A percentile compares a stretch with the other conserved stretches of the same genome.
Conservation (phyloP, 139 green algal genomes). For the Micractinium conductrix region DNA sequence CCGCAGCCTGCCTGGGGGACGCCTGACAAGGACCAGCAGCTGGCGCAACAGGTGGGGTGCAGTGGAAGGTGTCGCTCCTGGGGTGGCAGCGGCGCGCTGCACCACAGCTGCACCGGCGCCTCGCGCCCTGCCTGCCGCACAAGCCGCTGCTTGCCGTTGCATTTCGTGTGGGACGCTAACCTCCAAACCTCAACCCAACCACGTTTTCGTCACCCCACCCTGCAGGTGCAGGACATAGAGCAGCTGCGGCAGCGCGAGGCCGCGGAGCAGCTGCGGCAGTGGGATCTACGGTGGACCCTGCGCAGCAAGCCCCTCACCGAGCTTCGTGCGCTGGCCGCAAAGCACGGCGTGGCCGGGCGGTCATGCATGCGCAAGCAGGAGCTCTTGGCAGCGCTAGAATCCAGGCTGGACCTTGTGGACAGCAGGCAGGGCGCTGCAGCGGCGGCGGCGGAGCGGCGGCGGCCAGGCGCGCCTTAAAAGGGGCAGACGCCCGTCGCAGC, state of each 20-base stretch:
- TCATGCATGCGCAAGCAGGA: constrained; percentile 35
- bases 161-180: not conserved
- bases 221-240: constrained; percentile 22
- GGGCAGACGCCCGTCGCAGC: too few relatives aligned
- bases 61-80: too few relatives aligned
- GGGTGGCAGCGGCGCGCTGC: too few relatives aligned
- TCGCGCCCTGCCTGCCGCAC: too few relatives aligned
- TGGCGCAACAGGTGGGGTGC: constrained; percentile 9
- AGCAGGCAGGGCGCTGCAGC: not conserved
- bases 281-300: constrained; percentile 17
- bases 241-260: constrained; percentile 8
- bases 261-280: not conserved
- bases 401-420: not conserved
- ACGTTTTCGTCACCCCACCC: not conserved
- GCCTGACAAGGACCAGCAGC: constrained; percentile 3
- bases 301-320: constrained; percentile 11
- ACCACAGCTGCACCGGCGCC: too few relatives aligned
- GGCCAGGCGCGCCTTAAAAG: too few relatives aligned
- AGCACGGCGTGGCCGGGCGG: constrained; percentile 17
- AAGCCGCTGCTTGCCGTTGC: too few relatives aligned
- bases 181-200: not conserved
- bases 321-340: not conserved
- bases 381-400: constrained; percentile 31
- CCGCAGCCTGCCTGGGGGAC: not conserved
- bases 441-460: not conserved